phyloP scores from a whole-genome alignment of 768 basidiomycete species.

The Kwoniella mangroviensis region DNA sequence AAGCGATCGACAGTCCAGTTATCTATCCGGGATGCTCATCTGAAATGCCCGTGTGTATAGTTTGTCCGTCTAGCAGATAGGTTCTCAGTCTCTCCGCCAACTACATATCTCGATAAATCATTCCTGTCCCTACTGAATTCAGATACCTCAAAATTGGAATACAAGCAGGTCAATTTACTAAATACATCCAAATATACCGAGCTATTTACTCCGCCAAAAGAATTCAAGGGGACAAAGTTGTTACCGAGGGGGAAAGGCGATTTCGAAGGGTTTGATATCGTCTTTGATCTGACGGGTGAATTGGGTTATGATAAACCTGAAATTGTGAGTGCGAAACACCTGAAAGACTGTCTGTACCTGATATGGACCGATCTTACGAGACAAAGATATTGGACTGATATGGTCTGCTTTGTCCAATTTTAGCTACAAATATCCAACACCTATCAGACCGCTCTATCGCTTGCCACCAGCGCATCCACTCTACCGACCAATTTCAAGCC shows the following conservation, averaged over 20 bases:
- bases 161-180: conserved; percentile 51
- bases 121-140: conserved; percentile 41
- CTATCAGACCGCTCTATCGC: conserved; percentile 43
- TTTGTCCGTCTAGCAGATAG: conserved; percentile 47
- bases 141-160: conserved; percentile 35
- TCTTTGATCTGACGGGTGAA: conserved; percentile 55
- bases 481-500: conserved; percentile 28
- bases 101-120: conserved; percentile 53
- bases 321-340: conserved; percentile 34
- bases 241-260: not conserved
- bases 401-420: not conserved
- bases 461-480: conserved; percentile 44
- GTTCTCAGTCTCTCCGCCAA: conserved; percentile 50
- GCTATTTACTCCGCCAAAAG: conserved; percentile 38
- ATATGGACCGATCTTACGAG: not conserved
- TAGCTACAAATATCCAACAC: conserved; percentile 54
- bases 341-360: not conserved
- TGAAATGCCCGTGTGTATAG: not conserved
- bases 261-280: conserved; percentile 41
- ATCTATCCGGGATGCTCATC: not conserved
- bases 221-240: conserved; percentile 14
- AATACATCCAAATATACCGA: conserved; percentile 34
- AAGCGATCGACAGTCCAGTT: not conserved
- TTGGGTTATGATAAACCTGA: conserved; percentile 53
- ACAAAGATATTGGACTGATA: not conserved